phyloP scores from a whole-genome alignment of 257 asterid species.

The Ilex aquifolium region DNA sequence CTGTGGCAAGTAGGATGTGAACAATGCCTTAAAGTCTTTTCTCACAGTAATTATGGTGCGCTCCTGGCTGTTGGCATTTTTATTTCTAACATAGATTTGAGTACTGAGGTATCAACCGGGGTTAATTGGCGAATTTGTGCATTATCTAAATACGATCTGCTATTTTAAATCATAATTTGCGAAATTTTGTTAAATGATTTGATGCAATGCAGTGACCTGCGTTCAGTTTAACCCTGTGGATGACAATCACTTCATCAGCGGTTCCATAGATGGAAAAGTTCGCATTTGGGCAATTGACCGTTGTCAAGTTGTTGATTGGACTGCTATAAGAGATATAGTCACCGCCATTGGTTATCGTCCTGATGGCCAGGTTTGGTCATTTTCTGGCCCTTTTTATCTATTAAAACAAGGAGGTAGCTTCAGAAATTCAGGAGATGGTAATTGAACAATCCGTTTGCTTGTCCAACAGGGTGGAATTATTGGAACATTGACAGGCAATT shows the following conservation, averaged over 20 bases:
- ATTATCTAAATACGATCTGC: background rate
- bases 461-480: slow-evolving; percentile 66
- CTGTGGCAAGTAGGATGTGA: slow-evolving; percentile 80
- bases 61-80: slow-evolving; percentile 3
- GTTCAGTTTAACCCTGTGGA: slow-evolving; percentile 1
- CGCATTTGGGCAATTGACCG: slow-evolving; percentile 3
- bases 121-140: too few relatives aligned
- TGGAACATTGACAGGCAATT: slow-evolving; percentile 71
- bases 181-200: background rate
- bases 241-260: background rate
- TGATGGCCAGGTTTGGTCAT: background rate
- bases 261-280: slow-evolving; percentile 3
- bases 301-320: slow-evolving; percentile 1
- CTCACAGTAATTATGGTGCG: slow-evolving; percentile 79
- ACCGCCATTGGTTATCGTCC: background rate
- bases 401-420: background rate
- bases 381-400: background rate
- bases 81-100: slow-evolving; percentile 12
- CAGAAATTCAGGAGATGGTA: background rate
- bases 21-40: slow-evolving; percentile 64
- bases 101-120: background rate
- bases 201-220: background rate
- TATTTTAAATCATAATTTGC: background rate
- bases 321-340: background rate
- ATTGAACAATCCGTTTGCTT: slow-evolving; percentile 9